Percentiles rank a stretch among this genome's conserved stretches.
These are phyloP conservation scores for Cercospora canescens DNA, from an alignment of 2,329 filamentous ascomycete genomes.

Conservation along the genomic window DNA sequence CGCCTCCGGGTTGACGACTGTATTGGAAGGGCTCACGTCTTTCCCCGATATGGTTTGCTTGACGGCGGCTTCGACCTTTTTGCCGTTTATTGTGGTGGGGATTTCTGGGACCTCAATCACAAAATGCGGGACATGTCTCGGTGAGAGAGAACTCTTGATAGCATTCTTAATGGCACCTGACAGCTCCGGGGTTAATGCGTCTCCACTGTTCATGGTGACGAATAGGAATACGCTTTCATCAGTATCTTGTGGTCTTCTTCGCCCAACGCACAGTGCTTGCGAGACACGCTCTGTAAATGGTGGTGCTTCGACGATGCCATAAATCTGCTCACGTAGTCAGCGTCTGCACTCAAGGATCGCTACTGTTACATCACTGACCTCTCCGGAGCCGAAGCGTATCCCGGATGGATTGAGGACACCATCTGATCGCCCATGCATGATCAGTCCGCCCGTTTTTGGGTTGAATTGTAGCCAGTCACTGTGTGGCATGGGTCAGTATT, in stretches of 20 bases:
- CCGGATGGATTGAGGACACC: constrained; percentile 51
- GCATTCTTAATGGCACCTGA: constrained; percentile 27
- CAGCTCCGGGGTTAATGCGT: constrained; percentile 31
- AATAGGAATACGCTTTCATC: constrained; percentile 45
- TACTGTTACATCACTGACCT: constrained; percentile 24
- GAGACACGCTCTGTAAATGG: constrained; percentile 39
- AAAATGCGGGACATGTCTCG: constrained; percentile 45
- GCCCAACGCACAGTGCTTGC: constrained; percentile 43
- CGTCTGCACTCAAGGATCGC: background rate
- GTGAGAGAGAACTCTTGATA: constrained; percentile 31
- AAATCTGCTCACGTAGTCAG: constrained; percentile 35
- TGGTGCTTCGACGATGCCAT: constrained; percentile 48
- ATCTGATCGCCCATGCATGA: constrained; percentile 49
- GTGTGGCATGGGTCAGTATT: background rate
- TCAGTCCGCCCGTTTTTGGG: constrained; percentile 42
- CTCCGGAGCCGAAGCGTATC: constrained; percentile 48
- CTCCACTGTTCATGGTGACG: constrained; percentile 36
- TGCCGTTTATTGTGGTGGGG: constrained; percentile 48
- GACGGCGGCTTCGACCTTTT: constrained; percentile 49
- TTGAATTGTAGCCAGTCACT: constrained; percentile 47
- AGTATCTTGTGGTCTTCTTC: constrained; percentile 37
- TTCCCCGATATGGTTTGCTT: constrained; percentile 44
- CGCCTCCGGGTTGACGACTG: constrained; percentile 42
- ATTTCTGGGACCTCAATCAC: constrained; percentile 36
- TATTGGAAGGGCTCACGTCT: constrained; percentile 40